Base-by-base conservation (phyloP, 75 land plant genomes). In the Pinus taeda region DNA sequence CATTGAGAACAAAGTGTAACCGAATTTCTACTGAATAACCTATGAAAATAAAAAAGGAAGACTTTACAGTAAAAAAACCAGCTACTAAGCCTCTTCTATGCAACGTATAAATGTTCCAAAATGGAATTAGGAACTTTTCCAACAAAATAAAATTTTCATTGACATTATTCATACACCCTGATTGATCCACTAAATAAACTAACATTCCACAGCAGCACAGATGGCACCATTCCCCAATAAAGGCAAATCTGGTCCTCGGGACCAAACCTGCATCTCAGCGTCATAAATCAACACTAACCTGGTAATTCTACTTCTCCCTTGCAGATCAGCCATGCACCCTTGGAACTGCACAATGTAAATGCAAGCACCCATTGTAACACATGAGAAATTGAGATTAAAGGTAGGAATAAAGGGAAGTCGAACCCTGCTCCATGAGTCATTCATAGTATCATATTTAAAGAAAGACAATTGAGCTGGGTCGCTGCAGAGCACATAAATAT, bases 401-500 rank as follows among this genome's bases (percentile, higher is more conserved):
- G 91, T 57, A 86, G 93, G 90, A 37, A 93, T 70, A 39, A 92
- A 93, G n/a, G 98, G 98, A 3, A 77, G 61, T 57, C 76, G 82
- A 12, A 91, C 73, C 78, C 92, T 79, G 6, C 59, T 57, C 90
- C 91, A 95, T 65, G 83, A 84, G 15, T 94, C 93, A 39, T 79
- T 83, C 26, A 71, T 76, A 11, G 84, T 88, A 58, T 92, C 87
- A 81, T 87, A 90, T 79, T 83, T 78, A 93, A 96, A 95, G 45
- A 95, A 85, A 29, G 98, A 91, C 3, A 95, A 74, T 84, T 91
- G 96, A 73, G 91, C 92, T 24, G 98, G 93, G 82, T 93, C 93
- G 80, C 96, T 93, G 22, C 93, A 83, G 60, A 95, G 80, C 69
- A 95, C 80, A 84, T 91, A 95, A 30, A 95, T 81, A 76, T 80